A percentile compares a stretch with the other conserved stretches of the same genome.
Conservation (phyloP, 1,284 basidiomycete species). For the Leccinum subfulvum region DNA sequence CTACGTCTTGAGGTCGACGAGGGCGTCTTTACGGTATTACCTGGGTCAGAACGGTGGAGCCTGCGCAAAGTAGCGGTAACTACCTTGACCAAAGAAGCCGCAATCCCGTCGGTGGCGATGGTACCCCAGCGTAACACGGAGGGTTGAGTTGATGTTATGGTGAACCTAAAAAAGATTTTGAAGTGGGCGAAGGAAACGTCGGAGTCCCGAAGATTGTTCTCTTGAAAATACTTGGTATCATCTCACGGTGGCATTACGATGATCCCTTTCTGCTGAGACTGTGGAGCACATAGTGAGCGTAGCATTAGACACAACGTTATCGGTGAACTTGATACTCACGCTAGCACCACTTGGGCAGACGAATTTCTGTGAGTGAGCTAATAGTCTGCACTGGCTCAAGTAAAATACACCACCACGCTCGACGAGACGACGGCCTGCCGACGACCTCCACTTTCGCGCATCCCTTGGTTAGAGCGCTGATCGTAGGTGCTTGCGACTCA, state of each 20-base stretch:
- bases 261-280: conserved; percentile 7
- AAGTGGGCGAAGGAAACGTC: conserved; percentile 1
- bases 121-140: conserved; percentile 54
- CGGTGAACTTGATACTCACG: background rate
- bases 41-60: conserved; percentile 9
- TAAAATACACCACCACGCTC: no score
- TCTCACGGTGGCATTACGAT: background rate
- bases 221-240: conserved; percentile 12
- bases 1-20: conserved; percentile 50
- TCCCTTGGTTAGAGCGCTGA: conserved; percentile 33
- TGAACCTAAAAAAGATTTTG: background rate
- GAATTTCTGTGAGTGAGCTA: background rate
- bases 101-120: conserved; percentile 51
- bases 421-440: no score
- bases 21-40: conserved; percentile 38
- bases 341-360: background rate
- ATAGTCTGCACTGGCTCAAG: background rate
- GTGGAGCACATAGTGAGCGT: background rate
- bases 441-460: no score
- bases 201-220: background rate
- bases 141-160: conserved; percentile 29
- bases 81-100: conserved; percentile 46
- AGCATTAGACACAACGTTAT: background rate
- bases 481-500: conserved; percentile 64
- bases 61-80: background rate